phyloP scores from a whole-genome alignment of 2,329 filamentous ascomycete species.

The Epichloe elymi region DNA sequence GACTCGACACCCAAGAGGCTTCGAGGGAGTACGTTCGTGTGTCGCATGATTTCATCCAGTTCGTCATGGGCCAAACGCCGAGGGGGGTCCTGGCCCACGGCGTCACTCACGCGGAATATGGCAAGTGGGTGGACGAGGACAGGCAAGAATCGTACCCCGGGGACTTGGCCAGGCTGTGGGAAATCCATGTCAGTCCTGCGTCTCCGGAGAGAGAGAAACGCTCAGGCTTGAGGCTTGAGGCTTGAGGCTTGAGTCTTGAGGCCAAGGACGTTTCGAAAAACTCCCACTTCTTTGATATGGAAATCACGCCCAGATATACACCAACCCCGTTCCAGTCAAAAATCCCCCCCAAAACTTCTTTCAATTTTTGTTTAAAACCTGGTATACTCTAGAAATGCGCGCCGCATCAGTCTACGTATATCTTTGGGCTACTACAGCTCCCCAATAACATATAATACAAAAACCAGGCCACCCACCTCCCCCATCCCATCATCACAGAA shows the following conservation, averaged over 20 bases:
- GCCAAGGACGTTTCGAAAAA: too few relatives aligned
- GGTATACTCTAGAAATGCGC: too few relatives aligned
- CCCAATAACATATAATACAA: conserved; percentile 3
- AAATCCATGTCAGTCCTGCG: conserved; percentile 27
- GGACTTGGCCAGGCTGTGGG: conserved; percentile 25
- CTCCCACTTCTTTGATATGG: neutral
- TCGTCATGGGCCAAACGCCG: conserved; percentile 26
- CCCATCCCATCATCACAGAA: conserved; percentile 13
- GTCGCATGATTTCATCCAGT: conserved; percentile 43
- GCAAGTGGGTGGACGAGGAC: conserved; percentile 25
- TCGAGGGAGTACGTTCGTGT: conserved; percentile 48
- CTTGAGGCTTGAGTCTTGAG: neutral
- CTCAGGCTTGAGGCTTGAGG: too few relatives aligned
- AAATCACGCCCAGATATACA: too few relatives aligned
- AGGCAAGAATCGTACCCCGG: conserved; percentile 19
- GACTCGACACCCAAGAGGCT: conserved; percentile 41
- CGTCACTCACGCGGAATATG: conserved; percentile 29
- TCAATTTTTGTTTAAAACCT: neutral
- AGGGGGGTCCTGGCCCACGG: conserved; percentile 37
- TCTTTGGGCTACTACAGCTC: neutral
- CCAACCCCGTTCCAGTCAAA: neutral
- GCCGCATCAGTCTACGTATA: neutral
- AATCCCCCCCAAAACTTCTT: neutral
- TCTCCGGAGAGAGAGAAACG: neutral
- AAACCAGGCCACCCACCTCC: neutral